Evolutionary conservation across 192 early-diverging fungal species (phyloP).

Genomic region (Coemansia sp.): DNA sequence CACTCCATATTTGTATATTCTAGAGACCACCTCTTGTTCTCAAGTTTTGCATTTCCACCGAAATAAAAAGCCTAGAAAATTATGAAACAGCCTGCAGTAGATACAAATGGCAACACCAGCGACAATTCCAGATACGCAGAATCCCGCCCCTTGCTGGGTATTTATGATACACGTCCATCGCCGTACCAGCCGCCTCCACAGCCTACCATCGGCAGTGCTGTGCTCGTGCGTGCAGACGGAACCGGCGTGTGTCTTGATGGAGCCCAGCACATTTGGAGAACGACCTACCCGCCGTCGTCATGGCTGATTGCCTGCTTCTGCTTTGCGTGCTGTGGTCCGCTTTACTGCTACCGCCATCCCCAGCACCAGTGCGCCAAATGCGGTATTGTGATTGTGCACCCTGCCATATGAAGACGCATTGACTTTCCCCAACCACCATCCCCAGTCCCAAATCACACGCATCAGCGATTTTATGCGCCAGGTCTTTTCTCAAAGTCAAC

Average conservation of each 20-base stretch:
- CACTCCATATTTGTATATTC: background rate
- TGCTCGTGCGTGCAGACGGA: slow-evolving; percentile 42
- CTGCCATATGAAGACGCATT: background rate
- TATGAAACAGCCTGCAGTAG: slow-evolving; percentile 6
- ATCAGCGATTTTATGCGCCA: too few relatives aligned
- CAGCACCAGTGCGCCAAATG: slow-evolving; percentile 31
- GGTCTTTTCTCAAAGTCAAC: background rate
- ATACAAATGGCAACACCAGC: background rate
- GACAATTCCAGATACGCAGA: background rate
- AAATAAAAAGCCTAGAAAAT: background rate
- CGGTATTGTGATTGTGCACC: slow-evolving; percentile 22
- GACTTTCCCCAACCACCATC: background rate
- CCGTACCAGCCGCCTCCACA: slow-evolving; percentile 12
- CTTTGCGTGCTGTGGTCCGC: slow-evolving; percentile 29
- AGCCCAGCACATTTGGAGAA: slow-evolving; percentile 22
- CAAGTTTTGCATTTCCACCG: too few relatives aligned
- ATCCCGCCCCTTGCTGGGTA: slow-evolving; percentile 11
- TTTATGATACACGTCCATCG: background rate
- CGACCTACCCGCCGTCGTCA: slow-evolving; percentile 16
- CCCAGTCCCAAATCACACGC: background rate
- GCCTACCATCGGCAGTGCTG: slow-evolving; percentile 2
- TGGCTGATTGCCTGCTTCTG: slow-evolving; percentile 23
- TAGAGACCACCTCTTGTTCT: too few relatives aligned
- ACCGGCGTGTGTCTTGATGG: slow-evolving; percentile 32
- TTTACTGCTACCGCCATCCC: slow-evolving; percentile 31